Conservation (phyloP, 2,329 filamentous ascomycete genomes). For the Chalara sp. region DNA sequence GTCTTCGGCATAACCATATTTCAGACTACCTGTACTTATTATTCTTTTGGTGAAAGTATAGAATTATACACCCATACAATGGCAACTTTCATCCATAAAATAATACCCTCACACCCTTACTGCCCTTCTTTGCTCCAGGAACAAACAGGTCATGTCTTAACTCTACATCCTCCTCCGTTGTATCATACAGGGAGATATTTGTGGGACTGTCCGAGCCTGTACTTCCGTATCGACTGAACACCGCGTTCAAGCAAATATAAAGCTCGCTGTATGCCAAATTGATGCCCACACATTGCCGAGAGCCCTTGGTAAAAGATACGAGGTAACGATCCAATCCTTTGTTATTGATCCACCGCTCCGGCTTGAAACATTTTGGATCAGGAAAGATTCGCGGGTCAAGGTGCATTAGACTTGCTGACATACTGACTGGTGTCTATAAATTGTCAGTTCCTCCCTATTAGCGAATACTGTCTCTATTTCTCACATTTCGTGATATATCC, state of each 20-base stretch:
- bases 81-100: no score
- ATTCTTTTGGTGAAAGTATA: no score
- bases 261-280: constrained; percentile 10
- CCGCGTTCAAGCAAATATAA: constrained; percentile 2
- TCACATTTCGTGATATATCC: no score
- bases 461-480: not conserved
- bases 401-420: constrained; percentile 33
- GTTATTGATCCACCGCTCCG: constrained; percentile 35
- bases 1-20: no score
- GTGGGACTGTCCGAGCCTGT: not conserved
- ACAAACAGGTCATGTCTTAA: not conserved
- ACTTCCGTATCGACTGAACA: constrained; percentile 4
- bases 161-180: constrained; percentile 14
- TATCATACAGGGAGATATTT: constrained; percentile 19
- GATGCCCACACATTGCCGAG: constrained; percentile 34
- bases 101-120: not conserved
- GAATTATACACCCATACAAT: no score
- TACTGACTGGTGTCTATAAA: constrained; percentile 30
- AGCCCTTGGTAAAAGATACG: constrained; percentile 35
- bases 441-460: constrained; percentile 13
- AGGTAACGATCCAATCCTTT: constrained; percentile 31
- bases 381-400: constrained; percentile 32
- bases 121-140: not conserved
- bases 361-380: constrained; percentile 31
- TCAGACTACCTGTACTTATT: no score